phyloP scores from a whole-genome alignment of 2,329 filamentous ascomycete genomes.

The Phaeophleospora eucalypticola region DNA sequence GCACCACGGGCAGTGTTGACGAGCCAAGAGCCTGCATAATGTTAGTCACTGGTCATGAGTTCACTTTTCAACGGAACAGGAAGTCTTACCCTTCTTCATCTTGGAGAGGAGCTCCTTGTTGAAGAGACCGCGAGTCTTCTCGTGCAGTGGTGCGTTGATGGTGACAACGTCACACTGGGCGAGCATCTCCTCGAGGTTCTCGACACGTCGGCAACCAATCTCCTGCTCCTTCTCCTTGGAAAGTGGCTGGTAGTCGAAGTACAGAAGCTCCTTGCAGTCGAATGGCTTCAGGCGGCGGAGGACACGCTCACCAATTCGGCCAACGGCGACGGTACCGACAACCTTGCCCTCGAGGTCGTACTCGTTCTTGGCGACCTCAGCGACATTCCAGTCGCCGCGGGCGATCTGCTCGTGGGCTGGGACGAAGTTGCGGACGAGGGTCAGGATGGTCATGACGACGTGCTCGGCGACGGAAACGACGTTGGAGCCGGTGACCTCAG shows the following conservation, averaged over 20 bases:
- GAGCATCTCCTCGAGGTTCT: conserved; percentile 87
- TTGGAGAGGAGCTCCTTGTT: conserved; percentile 98
- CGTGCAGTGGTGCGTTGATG: conserved; percentile 98
- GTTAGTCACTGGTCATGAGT: conserved; percentile 8
- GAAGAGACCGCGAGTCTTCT: conserved; percentile 94
- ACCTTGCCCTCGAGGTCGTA: conserved; percentile 97
- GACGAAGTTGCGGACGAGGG: conserved; percentile 95
- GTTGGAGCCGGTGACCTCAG: conserved; percentile 96
- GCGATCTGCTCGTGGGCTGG: conserved; percentile 93
- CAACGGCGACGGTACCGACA: conserved; percentile 94
- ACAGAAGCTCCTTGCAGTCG: conserved; percentile 98
- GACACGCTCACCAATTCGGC: conserved; percentile 96
- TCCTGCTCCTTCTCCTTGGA: conserved; percentile 81
- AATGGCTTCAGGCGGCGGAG: conserved; percentile 93
- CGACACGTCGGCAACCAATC: conserved; percentile 89
- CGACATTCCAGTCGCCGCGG: conserved; percentile 89
- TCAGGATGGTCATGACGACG: conserved; percentile 97
- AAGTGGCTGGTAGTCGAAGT: conserved; percentile 99
- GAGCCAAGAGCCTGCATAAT: conserved; percentile 72
- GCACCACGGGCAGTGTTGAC: conserved; percentile 98
- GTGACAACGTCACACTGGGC: conserved; percentile 94
- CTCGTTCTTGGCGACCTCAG: conserved; percentile 95
- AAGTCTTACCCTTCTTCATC: conserved; percentile 87
- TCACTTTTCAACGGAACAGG: not conserved
- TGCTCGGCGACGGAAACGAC: conserved; percentile 98